These are phyloP conservation scores for Mycena indigotica DNA, from an alignment of 768 basidiomycete genomes.

Conservation along the genomic window DNA sequence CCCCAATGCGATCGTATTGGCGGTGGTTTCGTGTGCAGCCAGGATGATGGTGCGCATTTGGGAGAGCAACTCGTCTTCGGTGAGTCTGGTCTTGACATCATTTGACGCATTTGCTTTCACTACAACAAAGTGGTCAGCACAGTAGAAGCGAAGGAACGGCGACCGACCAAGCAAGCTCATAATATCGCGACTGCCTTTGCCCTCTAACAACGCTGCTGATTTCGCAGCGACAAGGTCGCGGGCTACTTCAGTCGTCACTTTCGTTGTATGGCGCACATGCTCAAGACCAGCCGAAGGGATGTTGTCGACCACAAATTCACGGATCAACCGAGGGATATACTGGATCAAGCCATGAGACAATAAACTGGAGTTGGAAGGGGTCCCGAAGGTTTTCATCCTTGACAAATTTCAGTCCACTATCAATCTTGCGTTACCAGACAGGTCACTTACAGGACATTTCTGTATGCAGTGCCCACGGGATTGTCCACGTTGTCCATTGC, in stretches of 20 bases:
- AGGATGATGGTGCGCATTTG: constrained; percentile 52
- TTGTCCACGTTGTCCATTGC: constrained; percentile 40
- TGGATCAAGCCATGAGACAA: constrained; percentile 34
- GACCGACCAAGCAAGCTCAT: constrained; percentile 46
- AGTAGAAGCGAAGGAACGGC: neutral
- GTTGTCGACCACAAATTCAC: constrained; percentile 38
- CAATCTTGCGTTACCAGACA: neutral
- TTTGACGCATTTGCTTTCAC: constrained; percentile 60
- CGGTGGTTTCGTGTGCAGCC: constrained; percentile 64
- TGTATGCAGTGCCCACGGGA: constrained; percentile 38
- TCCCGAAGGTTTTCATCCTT: constrained; percentile 36
- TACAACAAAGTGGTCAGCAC: constrained; percentile 20
- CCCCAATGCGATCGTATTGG: constrained; percentile 60
- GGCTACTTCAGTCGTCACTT: constrained; percentile 35
- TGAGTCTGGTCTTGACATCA: constrained; percentile 44
- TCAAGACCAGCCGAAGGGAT: constrained; percentile 33
- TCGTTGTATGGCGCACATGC: constrained; percentile 34
- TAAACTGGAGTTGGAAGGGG: constrained; percentile 32
- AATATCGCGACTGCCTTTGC: constrained; percentile 40
- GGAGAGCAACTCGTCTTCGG: constrained; percentile 49
- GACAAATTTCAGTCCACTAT: neutral
- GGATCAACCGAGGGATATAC: constrained; percentile 32
- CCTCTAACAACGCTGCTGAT: constrained; percentile 33
- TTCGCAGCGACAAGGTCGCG: constrained; percentile 41
- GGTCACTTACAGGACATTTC: constrained; percentile 37